Conservation (phyloP, 108 stramenopile species). For the Cyclotella cryptica region DNA sequence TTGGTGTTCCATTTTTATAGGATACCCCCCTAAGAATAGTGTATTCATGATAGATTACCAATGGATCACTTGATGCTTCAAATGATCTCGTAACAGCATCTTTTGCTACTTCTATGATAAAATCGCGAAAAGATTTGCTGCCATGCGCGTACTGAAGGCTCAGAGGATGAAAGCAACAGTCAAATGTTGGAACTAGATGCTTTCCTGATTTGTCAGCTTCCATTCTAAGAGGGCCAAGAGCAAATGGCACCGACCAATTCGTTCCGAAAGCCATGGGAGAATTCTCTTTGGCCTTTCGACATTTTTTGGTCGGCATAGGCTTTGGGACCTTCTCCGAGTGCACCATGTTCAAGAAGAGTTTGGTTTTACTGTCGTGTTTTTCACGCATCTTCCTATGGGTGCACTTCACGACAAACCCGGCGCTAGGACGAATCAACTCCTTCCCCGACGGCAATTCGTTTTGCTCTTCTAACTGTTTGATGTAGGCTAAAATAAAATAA, state of each 20-base stretch:
- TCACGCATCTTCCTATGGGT: constrained; percentile 40
- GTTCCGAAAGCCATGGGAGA: background rate
- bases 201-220: constrained; percentile 56
- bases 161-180: constrained; percentile 45
- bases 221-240: constrained; percentile 66
- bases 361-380: constrained; percentile 25
- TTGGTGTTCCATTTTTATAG: constrained; percentile 46
- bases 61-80: constrained; percentile 29
- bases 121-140: constrained; percentile 36
- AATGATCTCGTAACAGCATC: constrained; percentile 32
- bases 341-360: constrained; percentile 70
- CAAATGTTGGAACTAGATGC: constrained; percentile 40
- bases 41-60: no score
- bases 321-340: constrained; percentile 40
- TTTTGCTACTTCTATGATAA: constrained; percentile 38
- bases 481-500: constrained; percentile 43
- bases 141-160: constrained; percentile 35
- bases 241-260: constrained; percentile 61
- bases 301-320: constrained; percentile 28
- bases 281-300: background rate
- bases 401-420: constrained; percentile 63
- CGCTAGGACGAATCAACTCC: constrained; percentile 48
- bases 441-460: constrained; percentile 64
- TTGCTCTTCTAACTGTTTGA: constrained; percentile 52
- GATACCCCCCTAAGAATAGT: constrained; percentile 35